Conservation (phyloP, 495 filamentous ascomycete genomes). For the Amniculicola lignicola region DNA sequence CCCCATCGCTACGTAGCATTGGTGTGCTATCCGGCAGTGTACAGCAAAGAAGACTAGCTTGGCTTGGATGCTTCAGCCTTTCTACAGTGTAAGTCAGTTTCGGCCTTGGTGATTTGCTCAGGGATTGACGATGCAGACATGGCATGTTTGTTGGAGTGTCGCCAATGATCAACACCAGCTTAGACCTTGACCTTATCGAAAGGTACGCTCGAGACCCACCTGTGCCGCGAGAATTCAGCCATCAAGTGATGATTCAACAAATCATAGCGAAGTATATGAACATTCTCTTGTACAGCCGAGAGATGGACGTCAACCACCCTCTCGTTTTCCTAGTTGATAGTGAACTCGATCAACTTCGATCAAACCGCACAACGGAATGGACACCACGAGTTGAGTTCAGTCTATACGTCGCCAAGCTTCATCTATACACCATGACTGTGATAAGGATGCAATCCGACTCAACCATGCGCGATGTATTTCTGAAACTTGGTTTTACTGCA, state of each 20-base stretch:
- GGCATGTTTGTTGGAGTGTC: conserved; percentile 11
- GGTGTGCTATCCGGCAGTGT: background rate
- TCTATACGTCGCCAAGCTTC: conserved; percentile 12
- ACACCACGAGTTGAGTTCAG: conserved; percentile 8
- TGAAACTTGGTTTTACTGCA: conserved; percentile 8
- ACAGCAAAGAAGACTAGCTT: conserved; percentile 6
- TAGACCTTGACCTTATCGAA: conserved; percentile 14
- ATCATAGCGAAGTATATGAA: conserved; percentile 10
- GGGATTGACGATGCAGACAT: background rate
- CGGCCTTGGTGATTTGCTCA: background rate
- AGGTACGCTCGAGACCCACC: conserved; percentile 9
- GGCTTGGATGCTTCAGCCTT: conserved; percentile 12
- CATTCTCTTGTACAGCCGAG: conserved; percentile 1
- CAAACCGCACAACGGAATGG: background rate
- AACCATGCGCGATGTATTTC: conserved; percentile 4
- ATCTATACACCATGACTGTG: conserved; percentile 17
- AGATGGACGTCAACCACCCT: conserved; percentile 1
- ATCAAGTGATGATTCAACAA: conserved; percentile 18
- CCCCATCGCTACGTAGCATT: conserved; percentile 3
- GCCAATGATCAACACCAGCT: background rate
- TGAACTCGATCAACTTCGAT: conserved; percentile 4
- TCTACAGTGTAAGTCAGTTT: conserved; percentile 5
- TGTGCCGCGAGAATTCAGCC: conserved; percentile 5
- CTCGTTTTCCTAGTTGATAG: conserved; percentile 13
- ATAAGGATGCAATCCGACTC: conserved; percentile 7